phyloP scores from a whole-genome alignment of 1,284 basidiomycete genomes.

The Cerioporus squamosus region DNA sequence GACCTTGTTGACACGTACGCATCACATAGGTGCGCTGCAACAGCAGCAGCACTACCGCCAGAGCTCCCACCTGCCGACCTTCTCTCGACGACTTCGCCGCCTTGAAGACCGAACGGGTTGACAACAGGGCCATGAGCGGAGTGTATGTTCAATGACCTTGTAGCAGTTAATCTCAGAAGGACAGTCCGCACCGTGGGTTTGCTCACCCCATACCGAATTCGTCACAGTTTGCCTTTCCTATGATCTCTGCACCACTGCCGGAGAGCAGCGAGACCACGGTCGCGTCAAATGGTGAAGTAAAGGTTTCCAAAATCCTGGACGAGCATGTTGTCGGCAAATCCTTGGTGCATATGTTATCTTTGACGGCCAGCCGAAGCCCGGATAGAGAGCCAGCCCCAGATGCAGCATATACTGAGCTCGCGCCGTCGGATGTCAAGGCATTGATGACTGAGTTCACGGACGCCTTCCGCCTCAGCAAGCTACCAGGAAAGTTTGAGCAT shows the following conservation, averaged over 20 bases:
- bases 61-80: slow-evolving; percentile 85
- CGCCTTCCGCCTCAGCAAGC: not conserved
- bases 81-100: slow-evolving; percentile 38
- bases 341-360: slow-evolving; percentile 85
- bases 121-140: slow-evolving; percentile 76
- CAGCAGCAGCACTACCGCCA: slow-evolving; percentile 84
- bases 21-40: slow-evolving; percentile 77
- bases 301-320: slow-evolving; percentile 77
- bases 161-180: slow-evolving; percentile 19
- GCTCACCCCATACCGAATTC: slow-evolving; percentile 97
- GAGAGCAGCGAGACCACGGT: slow-evolving; percentile 77
- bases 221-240: slow-evolving; percentile 95
- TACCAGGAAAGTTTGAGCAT: slow-evolving; percentile 35
- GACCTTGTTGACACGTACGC: slow-evolving; percentile 55
- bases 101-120: slow-evolving; percentile 62
- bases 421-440: slow-evolving; percentile 45
- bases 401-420: slow-evolving; percentile 8
- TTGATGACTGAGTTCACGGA: slow-evolving; percentile 40
- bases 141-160: slow-evolving; percentile 75
- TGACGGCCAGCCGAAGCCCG: slow-evolving; percentile 66
- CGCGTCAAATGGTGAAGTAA: slow-evolving; percentile 85
- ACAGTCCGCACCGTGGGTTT: slow-evolving; percentile 22
- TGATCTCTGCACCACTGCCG: slow-evolving; percentile 69
- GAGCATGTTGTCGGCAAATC: slow-evolving; percentile 79
- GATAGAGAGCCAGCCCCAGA: slow-evolving; percentile 35